Evolutionary conservation across 2,329 filamentous ascomycete genomes (phyloP), one percentile per base, ranked within the genome.

Genomic region (Dothidotthia symphoricarpi): DNA sequence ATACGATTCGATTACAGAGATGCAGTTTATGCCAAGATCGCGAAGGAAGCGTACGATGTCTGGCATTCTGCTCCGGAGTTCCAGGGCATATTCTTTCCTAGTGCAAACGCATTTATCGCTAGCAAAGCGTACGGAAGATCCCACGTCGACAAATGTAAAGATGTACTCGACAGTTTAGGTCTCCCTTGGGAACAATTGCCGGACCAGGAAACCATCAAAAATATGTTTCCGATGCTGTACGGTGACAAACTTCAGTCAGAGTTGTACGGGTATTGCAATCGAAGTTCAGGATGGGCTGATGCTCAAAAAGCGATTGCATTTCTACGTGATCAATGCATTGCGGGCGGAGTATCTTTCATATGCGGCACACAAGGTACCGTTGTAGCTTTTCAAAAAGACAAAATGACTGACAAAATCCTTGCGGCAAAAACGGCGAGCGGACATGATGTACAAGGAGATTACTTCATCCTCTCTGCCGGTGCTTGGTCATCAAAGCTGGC

Each of bases 31-130:
- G 34, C 55, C 3, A 34, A 33, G 1, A 47, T 66, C 14, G 60
- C 54, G 1, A 51, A 55, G 10, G 59, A 65, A 38, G 61, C 61
- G 16, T 38, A 30, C 30, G 36, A 44, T 34, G 10, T 34, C 8
- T 44, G 41, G 41, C 27, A 15, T 33, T 12, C 24, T 31, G 12
- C 24, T 28, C 36, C 28, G 3, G 24, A 26, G 10, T 40, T 34
- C 15, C 77, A 82, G 50, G 72, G 72, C 50, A 75, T 75, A 50
- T 76, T 69, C 24, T 82, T 81, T 37, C 77, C 73, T 10, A 59
- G 62, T 24, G 55, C 59, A 31, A 59, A 68, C 25, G 60, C 34
- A 6, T 51, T 63, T 19, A 58, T 63, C 12, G 51, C 45, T 24
- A 39, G 46, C 22, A 57, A 55, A 15, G 66, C 71, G 27, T 63